phyloP scores from a whole-genome alignment of 1,284 basidiomycete species.

The Spongiforma sp. region DNA sequence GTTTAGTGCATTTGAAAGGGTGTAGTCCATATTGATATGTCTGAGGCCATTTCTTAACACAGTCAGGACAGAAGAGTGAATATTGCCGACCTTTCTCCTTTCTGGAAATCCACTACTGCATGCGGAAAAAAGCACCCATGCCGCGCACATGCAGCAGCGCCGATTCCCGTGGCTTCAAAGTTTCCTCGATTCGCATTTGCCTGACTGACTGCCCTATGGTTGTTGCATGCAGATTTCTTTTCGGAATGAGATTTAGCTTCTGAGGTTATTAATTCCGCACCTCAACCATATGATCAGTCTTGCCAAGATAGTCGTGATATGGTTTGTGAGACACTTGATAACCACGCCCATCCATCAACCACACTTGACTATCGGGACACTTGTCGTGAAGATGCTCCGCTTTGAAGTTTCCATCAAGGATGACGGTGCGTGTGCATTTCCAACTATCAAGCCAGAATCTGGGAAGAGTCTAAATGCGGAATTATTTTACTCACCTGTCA shows the following conservation, averaged over 20 bases:
- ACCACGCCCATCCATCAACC: conserved; percentile 13
- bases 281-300: neutral
- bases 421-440: neutral
- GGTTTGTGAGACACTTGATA: conserved; percentile 1
- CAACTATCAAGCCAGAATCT: too few species aligned
- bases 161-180: conserved; percentile 16
- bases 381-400: conserved; percentile 9
- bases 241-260: too few species aligned
- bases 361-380: neutral
- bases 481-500: too few species aligned
- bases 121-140: conserved; percentile 25
- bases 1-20: conserved; percentile 7
- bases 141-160: conserved; percentile 20
- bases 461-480: too few species aligned
- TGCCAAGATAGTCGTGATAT: neutral
- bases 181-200: conserved; percentile 3
- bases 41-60: conserved; percentile 7
- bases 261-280: too few species aligned
- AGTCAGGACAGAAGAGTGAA: neutral
- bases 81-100: conserved; percentile 8
- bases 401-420: conserved; percentile 23
- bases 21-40: conserved; percentile 29
- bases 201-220: conserved; percentile 12
- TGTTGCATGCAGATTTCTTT: conserved; percentile 3
- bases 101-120: conserved; percentile 9